Evolutionary conservation across 495 filamentous ascomycete species (phyloP), one percentile per base, ranked within the genome.

Genomic region (Lophium mytilinum): DNA sequence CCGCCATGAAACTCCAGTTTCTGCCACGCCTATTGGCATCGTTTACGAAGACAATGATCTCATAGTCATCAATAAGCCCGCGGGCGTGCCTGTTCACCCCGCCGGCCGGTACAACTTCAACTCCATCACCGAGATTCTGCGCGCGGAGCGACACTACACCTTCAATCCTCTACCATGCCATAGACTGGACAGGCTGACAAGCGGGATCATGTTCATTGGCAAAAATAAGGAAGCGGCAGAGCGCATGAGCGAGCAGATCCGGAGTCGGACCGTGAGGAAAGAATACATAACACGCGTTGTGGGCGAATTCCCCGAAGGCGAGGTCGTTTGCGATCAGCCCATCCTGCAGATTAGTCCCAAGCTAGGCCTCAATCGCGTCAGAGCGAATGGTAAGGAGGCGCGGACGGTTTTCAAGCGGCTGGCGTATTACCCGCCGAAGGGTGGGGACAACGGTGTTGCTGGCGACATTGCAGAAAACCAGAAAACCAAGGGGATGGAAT

Each of bases 41-140:
- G 81, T 97, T 37, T 85, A 94, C 68, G 93, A 98, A 71, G 88
- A 94, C 63, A 82, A 94, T 14, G 84, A 88, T 56, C 82, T 97
- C 72, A 83, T 97, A 34, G 90, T 96, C 51, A 95, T 98, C 66
- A 90, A 95, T 73, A 98, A 98, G 72, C 93, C 93, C 0, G 85
- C 93, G 18, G 93, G 93, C 10, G 80, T 98, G 17, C 93, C 93
- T 0, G 93, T 98, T 0, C 93, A 98, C 71, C 84, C 93, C 14
- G 91, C 93, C 10, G 93, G 93, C 11, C 84, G 93, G 18, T 98
- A 98, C 72, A 87, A 91, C 70, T 95, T 86, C 76, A 97, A 98
- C 71, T 87, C 88, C 1, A 77, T 98, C 40, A 77, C 95, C 18
- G 92, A 98, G 75, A 95, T 98, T 60, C 83, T 98, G 79, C 85